These are phyloP conservation scores for Porphyrellus sp. DNA, from an alignment of 1,284 basidiomycete species.

Conservation along the genomic window DNA sequence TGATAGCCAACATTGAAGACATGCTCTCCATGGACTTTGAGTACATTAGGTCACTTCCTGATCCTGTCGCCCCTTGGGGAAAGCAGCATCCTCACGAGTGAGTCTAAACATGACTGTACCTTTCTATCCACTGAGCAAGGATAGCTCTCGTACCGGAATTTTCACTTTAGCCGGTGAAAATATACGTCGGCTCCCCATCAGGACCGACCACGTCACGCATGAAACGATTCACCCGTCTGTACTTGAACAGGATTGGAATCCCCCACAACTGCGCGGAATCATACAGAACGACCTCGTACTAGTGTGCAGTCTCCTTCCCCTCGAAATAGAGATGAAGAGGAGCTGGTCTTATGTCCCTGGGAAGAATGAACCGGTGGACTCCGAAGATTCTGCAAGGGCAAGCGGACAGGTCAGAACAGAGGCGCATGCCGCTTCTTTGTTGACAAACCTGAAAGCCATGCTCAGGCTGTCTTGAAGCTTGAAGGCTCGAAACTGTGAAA, in stretches of 20 bases:
- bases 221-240: conserved; percentile 64
- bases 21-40: conserved; percentile 53
- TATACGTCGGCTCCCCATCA: conserved; percentile 48
- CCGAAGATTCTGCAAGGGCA: conserved; percentile 10
- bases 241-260: conserved; percentile 41
- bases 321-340: conserved; percentile 50
- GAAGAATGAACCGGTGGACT: conserved; percentile 13
- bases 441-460: conserved; percentile 24
- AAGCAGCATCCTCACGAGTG: conserved; percentile 58
- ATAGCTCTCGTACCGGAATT: conserved; percentile 52
- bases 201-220: conserved; percentile 46
- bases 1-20: conserved; percentile 56
- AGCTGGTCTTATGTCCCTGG: conserved; percentile 43
- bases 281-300: conserved; percentile 45
- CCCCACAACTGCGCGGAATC: conserved; percentile 36
- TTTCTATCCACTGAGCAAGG: conserved; percentile 6
- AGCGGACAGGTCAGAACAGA: conserved; percentile 19
- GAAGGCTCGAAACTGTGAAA: no score
- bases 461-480: conserved; percentile 23
- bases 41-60: conserved; percentile 49
- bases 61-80: conserved; percentile 60
- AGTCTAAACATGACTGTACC: conserved; percentile 18
- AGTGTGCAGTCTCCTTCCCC: conserved; percentile 43
- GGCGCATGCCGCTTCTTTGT: conserved; percentile 22
- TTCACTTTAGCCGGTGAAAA: conserved; percentile 45